Evolutionary conservation across 1,139 yeast species (phyloP).

Genomic region (Geotrichum australiense): DNA sequence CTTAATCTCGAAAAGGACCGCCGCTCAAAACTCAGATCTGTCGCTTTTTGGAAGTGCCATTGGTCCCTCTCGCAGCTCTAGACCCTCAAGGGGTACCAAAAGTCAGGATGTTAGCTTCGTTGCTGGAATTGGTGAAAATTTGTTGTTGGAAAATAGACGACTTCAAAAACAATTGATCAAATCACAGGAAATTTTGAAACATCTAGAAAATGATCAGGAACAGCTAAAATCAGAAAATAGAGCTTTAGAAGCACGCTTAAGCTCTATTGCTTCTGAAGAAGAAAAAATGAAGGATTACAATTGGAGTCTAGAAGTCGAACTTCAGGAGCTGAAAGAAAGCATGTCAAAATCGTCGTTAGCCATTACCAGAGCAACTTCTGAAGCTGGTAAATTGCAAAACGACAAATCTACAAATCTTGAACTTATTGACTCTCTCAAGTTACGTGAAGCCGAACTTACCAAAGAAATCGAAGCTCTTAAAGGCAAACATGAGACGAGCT

Average conservation of each 20-base stretch:
- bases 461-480: conserved; percentile 26
- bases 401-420: conserved; percentile 30
- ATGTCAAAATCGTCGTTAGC: conserved; percentile 25
- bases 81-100: conserved; percentile 17
- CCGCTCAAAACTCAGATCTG: conserved; percentile 1
- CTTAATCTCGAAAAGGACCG: no score
- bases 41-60: conserved; percentile 15
- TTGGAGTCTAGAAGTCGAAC: conserved; percentile 67
- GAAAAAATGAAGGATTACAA: conserved; percentile 57
- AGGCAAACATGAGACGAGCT: conserved; percentile 23
- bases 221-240: conserved; percentile 37
- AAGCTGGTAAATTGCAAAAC: conserved; percentile 25
- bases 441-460: conserved; percentile 28
- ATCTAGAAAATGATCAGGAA: conserved; percentile 40
- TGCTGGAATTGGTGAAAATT: conserved; percentile 73
- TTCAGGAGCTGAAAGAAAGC: conserved; percentile 47
- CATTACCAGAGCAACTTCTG: conserved; percentile 27
- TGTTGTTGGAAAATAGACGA: conserved; percentile 71
- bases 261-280: conserved; percentile 36
- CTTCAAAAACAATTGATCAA: conserved; percentile 29
- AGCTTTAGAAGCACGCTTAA: conserved; percentile 32
- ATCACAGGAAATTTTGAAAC: conserved; percentile 4
- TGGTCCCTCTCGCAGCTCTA: conserved; percentile 7
- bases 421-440: conserved; percentile 29
- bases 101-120: conserved; percentile 66